These are phyloP conservation scores for Acacia concinna DNA, from an alignment of 331 rosid species.

Conservation along the genomic window DNA sequence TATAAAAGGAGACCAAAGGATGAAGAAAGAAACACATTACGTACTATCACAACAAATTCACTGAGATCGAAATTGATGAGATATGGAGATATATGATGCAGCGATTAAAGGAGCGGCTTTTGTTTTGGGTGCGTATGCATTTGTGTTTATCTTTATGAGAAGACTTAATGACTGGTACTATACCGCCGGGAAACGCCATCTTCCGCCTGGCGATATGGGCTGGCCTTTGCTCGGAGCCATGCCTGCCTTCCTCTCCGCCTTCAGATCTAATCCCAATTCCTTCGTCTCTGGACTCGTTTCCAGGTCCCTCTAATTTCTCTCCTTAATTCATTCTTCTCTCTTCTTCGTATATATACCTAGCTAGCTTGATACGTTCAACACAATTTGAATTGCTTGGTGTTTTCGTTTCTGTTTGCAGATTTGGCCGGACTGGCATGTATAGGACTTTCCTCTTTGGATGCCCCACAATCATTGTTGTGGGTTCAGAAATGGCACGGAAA, in stretches of 20 bases:
- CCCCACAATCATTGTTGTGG: slow-evolving; percentile 59
- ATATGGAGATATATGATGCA: slow-evolving; percentile 39
- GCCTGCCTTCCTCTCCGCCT: slow-evolving; percentile 41
- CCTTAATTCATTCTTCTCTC: background rate
- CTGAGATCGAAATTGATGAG: background rate
- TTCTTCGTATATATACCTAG: background rate
- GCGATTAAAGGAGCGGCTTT: slow-evolving; percentile 28
- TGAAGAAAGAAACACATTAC: too few relatives aligned
- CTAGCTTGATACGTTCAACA: too few relatives aligned
- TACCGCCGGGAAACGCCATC: slow-evolving; percentile 26
- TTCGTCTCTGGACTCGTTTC: slow-evolving; percentile 44
- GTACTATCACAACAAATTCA: background rate
- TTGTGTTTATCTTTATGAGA: slow-evolving; percentile 41
- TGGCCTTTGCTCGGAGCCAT: slow-evolving; percentile 55
- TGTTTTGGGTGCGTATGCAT: slow-evolving; percentile 46
- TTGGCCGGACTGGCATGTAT: slow-evolving; percentile 58
- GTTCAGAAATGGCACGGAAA: slow-evolving; percentile 55
- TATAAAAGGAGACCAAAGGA: background rate
- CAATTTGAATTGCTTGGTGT: too few relatives aligned
- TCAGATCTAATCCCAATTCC: slow-evolving; percentile 57
- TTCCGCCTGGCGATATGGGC: slow-evolving; percentile 62
- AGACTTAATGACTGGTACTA: slow-evolving; percentile 55
- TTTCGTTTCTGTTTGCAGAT: slow-evolving; percentile 25
- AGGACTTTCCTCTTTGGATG: slow-evolving; percentile 48
- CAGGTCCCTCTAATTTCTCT: slow-evolving; percentile 35